phyloP scores from a whole-genome alignment of 2,329 filamentous ascomycete species.

The Colletotrichum viniferum region DNA sequence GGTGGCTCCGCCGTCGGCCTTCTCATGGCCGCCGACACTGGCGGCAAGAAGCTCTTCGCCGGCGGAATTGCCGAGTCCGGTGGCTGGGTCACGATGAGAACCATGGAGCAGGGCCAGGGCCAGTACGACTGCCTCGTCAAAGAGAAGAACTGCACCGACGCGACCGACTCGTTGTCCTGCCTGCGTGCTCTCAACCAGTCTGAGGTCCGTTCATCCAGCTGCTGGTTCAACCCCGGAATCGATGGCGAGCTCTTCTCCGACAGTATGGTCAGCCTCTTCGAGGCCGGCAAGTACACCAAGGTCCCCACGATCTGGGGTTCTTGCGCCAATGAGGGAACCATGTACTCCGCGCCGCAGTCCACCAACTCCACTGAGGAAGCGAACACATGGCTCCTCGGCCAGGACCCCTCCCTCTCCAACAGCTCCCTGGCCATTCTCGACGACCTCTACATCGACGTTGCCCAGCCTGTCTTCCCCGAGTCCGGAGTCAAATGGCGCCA shows the following conservation, averaged over 20 bases:
- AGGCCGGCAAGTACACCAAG: slow-evolving; percentile 53
- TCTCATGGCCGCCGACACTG: slow-evolving; percentile 63
- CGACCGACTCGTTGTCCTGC: slow-evolving; percentile 24
- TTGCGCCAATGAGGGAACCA: slow-evolving; percentile 42
- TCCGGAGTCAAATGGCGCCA: slow-evolving; percentile 42
- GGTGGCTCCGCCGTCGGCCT: slow-evolving; percentile 69
- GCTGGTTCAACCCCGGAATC: slow-evolving; percentile 43
- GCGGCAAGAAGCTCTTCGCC: slow-evolving; percentile 54
- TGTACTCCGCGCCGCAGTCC: slow-evolving; percentile 32
- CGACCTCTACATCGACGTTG: slow-evolving; percentile 38
- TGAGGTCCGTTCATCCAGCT: slow-evolving; percentile 24
- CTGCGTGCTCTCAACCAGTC: slow-evolving; percentile 24
- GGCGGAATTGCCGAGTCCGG: slow-evolving; percentile 55
- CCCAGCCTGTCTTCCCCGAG: slow-evolving; percentile 32
- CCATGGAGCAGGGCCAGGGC: slow-evolving; percentile 40
- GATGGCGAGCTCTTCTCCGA: slow-evolving; percentile 58
- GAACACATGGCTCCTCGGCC: slow-evolving; percentile 35
- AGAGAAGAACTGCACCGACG: slow-evolving; percentile 24
- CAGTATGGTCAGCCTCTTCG: slow-evolving; percentile 53
- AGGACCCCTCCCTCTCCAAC: slow-evolving; percentile 37
- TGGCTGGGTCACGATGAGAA: slow-evolving; percentile 54
- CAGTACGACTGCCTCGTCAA: slow-evolving; percentile 54
- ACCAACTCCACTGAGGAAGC: slow-evolving; percentile 36
- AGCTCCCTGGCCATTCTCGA: slow-evolving; percentile 35
- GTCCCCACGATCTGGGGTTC: slow-evolving; percentile 56